These are phyloP conservation scores for Cryphonectria radicalis DNA, from an alignment of 2,329 filamentous ascomycete species.

Conservation along the genomic window DNA sequence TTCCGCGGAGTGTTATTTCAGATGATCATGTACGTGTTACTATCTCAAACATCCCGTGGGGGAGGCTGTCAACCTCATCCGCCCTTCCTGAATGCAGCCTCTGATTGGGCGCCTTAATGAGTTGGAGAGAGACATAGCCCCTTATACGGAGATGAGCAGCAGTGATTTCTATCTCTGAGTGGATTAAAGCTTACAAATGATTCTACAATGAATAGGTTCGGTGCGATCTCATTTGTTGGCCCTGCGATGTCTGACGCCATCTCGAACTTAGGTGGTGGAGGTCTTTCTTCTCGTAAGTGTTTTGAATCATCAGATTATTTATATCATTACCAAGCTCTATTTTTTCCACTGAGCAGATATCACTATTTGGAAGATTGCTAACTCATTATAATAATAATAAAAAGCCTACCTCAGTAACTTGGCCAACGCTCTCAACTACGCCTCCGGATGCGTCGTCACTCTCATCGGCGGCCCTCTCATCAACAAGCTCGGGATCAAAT, in stretches of 20 bases:
- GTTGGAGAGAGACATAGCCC: too few relatives aligned
- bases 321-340: not conserved
- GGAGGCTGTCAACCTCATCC: not conserved
- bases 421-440: slow-evolving; percentile 25
- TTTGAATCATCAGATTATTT: not conserved
- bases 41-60: not conserved
- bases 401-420: slow-evolving; percentile 26
- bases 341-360: not conserved
- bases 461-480: slow-evolving; percentile 42
- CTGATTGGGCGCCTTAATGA: too few relatives aligned
- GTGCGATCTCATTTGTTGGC: slow-evolving; percentile 27
- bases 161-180: not conserved
- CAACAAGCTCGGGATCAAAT: slow-evolving; percentile 45
- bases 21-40: slow-evolving; percentile 25
- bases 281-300: slow-evolving; percentile 23
- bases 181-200: not conserved
- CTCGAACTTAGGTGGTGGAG: slow-evolving; percentile 29
- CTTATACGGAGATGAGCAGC: not conserved
- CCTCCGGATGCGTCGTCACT: slow-evolving; percentile 24
- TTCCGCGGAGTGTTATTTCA: slow-evolving; percentile 26
- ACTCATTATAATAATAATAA: too few relatives aligned
- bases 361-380: not conserved
- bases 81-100: not conserved
- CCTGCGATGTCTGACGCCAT: slow-evolving; percentile 29
- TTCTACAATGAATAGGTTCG: not conserved